These are phyloP conservation scores for Coccomyxa sp. DNA, from an alignment of 139 green algal species.

Conservation along the genomic window DNA sequence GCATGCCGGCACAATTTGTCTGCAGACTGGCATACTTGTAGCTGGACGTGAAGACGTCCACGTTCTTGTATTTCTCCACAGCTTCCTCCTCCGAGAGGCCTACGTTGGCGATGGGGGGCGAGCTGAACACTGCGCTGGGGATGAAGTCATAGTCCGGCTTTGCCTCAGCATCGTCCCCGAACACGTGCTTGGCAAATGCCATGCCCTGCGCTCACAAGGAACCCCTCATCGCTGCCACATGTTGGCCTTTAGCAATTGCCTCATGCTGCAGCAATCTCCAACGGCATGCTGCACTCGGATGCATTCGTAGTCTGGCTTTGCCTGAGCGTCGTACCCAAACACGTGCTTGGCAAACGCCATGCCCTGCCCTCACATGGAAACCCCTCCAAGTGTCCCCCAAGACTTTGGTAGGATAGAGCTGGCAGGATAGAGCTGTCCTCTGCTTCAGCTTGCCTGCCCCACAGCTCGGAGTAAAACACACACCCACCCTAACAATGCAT, in stretches of 20 bases:
- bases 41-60: constrained; percentile 87
- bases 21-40: constrained; percentile 50
- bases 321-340: constrained; percentile 56
- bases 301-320: no score
- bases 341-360: constrained; percentile 83
- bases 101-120: constrained; percentile 87
- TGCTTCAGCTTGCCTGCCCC: no score
- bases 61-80: constrained; percentile 44
- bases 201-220: constrained; percentile 23
- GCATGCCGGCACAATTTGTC: no score
- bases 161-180: constrained; percentile 8
- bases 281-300: no score
- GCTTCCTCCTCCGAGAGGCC: constrained; percentile 90
- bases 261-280: background rate
- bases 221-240: background rate
- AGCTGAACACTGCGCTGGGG: constrained; percentile 82
- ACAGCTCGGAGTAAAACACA: no score
- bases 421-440: no score
- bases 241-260: background rate
- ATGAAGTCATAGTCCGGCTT: constrained; percentile 17
- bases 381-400: no score
- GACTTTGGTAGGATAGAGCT: no score
- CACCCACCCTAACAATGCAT: no score
- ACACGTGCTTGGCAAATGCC: constrained; percentile 1
- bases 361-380: constrained; percentile 36